These are phyloP conservation scores for Tetradesmus lagerheimii DNA, from an alignment of 139 green algal genomes.

Conservation along the genomic window DNA sequence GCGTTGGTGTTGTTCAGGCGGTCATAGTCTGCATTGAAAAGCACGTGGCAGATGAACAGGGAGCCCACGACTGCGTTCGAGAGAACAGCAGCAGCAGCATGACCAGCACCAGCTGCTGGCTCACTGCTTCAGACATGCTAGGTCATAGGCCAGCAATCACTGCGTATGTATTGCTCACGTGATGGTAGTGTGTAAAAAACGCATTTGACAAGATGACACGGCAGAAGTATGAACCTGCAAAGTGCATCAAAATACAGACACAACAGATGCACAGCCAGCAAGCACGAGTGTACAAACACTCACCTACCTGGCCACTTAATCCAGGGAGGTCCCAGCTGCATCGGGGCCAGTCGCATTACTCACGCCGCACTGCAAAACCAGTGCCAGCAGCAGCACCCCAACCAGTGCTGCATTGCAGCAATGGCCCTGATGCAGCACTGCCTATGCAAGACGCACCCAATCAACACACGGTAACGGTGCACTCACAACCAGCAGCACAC, in stretches of 20 bases:
- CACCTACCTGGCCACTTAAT: slow-evolving; percentile 21
- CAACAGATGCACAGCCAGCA: not conserved
- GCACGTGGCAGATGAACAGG: not conserved
- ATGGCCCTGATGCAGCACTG: too few relatives aligned
- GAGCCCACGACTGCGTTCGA: not conserved
- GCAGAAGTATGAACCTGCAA: too few relatives aligned
- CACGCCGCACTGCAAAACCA: not conserved
- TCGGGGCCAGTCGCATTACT: not conserved
- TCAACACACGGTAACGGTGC: too few relatives aligned
- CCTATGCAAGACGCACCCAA: too few relatives aligned
- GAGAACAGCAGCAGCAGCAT: not conserved
- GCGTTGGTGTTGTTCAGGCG: slow-evolving; percentile 42
- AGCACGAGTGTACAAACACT: not conserved
- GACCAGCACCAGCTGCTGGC: not conserved
- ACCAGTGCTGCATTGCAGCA: not conserved
- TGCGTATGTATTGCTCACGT: slow-evolving; percentile 30
- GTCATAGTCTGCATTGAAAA: slow-evolving; percentile 23
- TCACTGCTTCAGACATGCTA: not conserved
- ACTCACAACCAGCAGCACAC: not conserved
- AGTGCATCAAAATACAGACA: not conserved
- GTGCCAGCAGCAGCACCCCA: not conserved
- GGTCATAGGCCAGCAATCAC: slow-evolving; percentile 21
- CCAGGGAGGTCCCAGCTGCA: slow-evolving; percentile 18
- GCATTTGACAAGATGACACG: too few relatives aligned
- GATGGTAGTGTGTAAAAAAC: slow-evolving; percentile 26